Percentiles rank a stretch among this genome's conserved stretches.
Conservation (phyloP, 2,329 filamentous ascomycete species). For the Paracamarosporium sp. region DNA sequence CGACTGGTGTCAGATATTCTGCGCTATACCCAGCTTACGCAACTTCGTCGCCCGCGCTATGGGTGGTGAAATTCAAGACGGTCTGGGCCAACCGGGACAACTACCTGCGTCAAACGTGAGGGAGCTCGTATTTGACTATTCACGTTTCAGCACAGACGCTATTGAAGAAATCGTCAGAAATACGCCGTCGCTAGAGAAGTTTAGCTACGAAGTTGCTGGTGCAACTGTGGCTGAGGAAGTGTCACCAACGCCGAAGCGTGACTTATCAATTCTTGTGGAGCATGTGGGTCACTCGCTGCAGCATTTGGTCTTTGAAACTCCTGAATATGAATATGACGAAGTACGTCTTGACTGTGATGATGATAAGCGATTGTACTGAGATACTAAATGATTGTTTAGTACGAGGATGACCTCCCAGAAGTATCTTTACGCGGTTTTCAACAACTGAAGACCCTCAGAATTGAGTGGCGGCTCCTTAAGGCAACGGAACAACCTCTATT, state of each 20-base stretch:
- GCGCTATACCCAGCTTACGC: conserved; percentile 18
- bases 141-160: conserved; percentile 9
- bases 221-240: conserved; percentile 1
- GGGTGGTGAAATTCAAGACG: conserved; percentile 5
- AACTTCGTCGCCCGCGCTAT: conserved; percentile 18
- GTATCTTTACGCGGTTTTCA: not conserved
- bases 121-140: conserved; percentile 16
- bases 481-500: not conserved
- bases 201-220: conserved; percentile 17
- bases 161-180: conserved; percentile 11
- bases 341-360: not conserved
- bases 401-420: not conserved
- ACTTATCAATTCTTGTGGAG: not conserved
- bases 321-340: not conserved
- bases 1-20: conserved; percentile 18
- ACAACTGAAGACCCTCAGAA: not conserved
- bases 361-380: not conserved
- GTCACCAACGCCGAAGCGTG: not conserved
- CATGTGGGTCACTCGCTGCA: conserved; percentile 5
- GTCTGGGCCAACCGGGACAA: not conserved
- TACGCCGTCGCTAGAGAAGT: conserved; percentile 14
- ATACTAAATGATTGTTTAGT: not conserved
- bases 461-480: not conserved
- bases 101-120: conserved; percentile 15
- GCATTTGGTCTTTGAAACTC: not conserved